Conservation (phyloP, 108 stramenopile genomes). For the Licmophora abbreviata region DNA sequence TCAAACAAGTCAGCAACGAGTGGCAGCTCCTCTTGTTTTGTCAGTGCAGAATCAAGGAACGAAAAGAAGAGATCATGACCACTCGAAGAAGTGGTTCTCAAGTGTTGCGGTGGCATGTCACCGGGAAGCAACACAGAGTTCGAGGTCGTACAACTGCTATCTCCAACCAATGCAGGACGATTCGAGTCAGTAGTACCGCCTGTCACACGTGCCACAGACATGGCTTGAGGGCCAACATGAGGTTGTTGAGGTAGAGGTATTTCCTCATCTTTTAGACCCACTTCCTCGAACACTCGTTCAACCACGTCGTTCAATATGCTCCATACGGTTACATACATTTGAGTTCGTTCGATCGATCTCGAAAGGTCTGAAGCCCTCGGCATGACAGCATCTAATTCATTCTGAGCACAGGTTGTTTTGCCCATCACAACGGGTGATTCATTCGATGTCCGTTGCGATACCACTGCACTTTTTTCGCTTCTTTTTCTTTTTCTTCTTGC, state of each 20-base stretch:
- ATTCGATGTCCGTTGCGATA: background rate
- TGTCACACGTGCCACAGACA: background rate
- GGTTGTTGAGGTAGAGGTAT: background rate
- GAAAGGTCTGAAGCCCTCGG: background rate
- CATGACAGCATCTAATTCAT: background rate
- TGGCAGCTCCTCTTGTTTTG: no score
- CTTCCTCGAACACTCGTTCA: conserved; percentile 30
- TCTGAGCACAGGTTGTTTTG: background rate
- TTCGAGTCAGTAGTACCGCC: background rate
- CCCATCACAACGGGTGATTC: background rate
- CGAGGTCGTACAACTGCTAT: background rate
- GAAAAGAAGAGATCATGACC: background rate
- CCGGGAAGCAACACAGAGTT: background rate
- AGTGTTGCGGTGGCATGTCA: background rate
- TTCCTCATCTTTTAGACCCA: conserved; percentile 28
- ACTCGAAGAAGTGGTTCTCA: no score
- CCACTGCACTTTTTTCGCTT: conserved; percentile 13
- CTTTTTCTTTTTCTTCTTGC: conserved; percentile 22
- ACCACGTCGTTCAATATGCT: conserved; percentile 41
- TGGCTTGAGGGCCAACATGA: conserved; percentile 2
- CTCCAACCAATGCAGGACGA: background rate
- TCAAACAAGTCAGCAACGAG: conserved; percentile 4
- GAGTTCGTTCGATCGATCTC: conserved; percentile 16
- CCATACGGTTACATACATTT: conserved; percentile 41
- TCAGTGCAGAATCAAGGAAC: no score